Evolutionary conservation across 257 asterid species (phyloP).

Genomic region (Ophiorrhiza pumila): DNA sequence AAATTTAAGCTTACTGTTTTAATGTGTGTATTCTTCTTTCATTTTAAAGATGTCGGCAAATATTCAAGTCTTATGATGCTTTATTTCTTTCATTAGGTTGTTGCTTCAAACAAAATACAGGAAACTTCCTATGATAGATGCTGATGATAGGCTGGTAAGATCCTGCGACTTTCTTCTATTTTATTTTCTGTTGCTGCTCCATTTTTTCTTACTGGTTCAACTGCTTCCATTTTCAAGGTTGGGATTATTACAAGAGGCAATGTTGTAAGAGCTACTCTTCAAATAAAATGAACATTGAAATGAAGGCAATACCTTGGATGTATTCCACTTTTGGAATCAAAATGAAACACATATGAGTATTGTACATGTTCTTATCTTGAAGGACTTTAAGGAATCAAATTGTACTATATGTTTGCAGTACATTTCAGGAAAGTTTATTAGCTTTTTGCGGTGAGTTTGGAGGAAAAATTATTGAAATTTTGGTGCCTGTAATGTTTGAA

Average conservation of each 20-base stretch:
- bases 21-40: no score
- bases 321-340: no score
- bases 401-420: not conserved
- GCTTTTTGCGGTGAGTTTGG: not conserved
- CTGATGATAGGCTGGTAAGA: constrained; percentile 69
- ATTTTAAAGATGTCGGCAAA: no score
- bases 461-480: not conserved
- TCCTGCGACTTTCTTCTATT: constrained; percentile 5
- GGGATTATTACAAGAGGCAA: constrained; percentile 44
- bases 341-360: no score
- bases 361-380: constrained; percentile 5
- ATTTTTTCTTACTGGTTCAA: no score
- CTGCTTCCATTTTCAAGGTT: constrained; percentile 27
- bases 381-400: not conserved
- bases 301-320: constrained; percentile 12
- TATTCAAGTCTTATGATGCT: no score
- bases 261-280: constrained; percentile 47
- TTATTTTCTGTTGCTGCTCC: not conserved
- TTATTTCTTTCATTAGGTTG: constrained; percentile 40
- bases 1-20: no score
- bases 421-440: not conserved
- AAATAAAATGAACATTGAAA: constrained; percentile 31
- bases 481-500: not conserved
- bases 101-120: constrained; percentile 66
- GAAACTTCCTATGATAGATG: constrained; percentile 72